These are phyloP conservation scores for Ogataea pignaliae DNA, from an alignment of 805 yeast genomes.

Conservation along the genomic window DNA sequence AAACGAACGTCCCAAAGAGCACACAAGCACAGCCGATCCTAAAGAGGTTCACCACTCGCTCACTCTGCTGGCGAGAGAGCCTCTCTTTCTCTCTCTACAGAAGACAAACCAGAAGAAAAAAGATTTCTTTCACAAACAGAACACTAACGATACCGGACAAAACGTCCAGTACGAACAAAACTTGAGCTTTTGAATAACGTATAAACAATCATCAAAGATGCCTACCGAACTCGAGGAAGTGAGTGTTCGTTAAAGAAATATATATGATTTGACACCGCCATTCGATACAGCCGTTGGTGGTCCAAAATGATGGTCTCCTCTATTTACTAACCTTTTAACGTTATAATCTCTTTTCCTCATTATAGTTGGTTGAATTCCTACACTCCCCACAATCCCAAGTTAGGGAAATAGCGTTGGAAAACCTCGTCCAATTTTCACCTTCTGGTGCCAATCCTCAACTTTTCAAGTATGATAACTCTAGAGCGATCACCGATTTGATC, in stretches of 20 bases:
- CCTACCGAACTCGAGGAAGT: slow-evolving; percentile 50
- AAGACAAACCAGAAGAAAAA: neutral
- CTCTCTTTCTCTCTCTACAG: too few relatives aligned
- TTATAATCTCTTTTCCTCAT: slow-evolving; percentile 1
- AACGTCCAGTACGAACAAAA: neutral
- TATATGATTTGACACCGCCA: too few relatives aligned
- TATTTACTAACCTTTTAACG: neutral
- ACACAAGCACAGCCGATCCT: too few relatives aligned
- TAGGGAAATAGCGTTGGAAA: slow-evolving; percentile 78
- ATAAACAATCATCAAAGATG: slow-evolving; percentile 28
- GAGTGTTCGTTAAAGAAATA: slow-evolving; percentile 9
- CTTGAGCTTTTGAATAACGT: neutral
- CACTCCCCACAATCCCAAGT: slow-evolving; percentile 80
- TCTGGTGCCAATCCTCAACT: slow-evolving; percentile 53
- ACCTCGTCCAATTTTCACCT: slow-evolving; percentile 74
- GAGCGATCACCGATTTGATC: slow-evolving; percentile 71
- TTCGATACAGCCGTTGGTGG: too few relatives aligned
- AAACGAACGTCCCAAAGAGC: too few relatives aligned
- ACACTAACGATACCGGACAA: too few relatives aligned
- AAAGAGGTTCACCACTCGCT: too few relatives aligned
- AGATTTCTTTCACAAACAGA: too few relatives aligned
- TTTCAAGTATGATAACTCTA: slow-evolving; percentile 65
- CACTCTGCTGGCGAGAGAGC: too few relatives aligned
- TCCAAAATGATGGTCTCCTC: neutral
- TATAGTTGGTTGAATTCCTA: slow-evolving; percentile 64